Evolutionary conservation across 2,329 filamentous ascomycete genomes (phyloP).

Genomic region (Trichoderma harzianum): DNA sequence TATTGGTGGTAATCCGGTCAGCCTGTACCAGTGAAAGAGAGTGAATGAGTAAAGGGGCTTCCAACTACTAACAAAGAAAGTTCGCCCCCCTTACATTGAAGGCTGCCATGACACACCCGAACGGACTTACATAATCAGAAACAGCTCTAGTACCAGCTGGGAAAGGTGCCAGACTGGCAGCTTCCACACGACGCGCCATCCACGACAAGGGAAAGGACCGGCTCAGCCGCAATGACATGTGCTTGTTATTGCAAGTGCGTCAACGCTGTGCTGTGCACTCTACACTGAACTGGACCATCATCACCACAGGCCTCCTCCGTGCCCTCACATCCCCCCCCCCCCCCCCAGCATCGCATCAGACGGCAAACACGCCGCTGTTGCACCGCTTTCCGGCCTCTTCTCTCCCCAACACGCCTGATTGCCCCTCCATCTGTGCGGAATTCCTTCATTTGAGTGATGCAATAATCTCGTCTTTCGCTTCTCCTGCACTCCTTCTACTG

Average conservation of each 20-base stretch:
- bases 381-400: neutral
- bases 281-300: neutral
- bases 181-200: conserved; percentile 9
- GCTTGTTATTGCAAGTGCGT: neutral
- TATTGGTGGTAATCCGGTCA: too few relatives aligned
- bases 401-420: neutral
- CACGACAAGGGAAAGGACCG: neutral
- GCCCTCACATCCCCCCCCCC: neutral
- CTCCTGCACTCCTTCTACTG: neutral
- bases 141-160: neutral
- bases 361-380: neutral
- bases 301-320: neutral
- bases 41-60: too few relatives aligned
- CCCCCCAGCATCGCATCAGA: neutral
- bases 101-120: neutral
- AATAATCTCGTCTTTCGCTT: neutral
- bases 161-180: neutral
- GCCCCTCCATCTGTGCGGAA: neutral
- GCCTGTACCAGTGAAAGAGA: neutral
- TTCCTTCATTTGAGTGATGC: neutral
- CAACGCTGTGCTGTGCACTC: neutral
- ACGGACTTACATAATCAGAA: neutral
- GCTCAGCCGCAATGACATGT: conserved; percentile 16
- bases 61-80: neutral
- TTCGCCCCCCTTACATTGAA: neutral